Percentiles rank a stretch among this genome's conserved stretches.
These are phyloP conservation scores for Colletotrichum abscissum DNA, from an alignment of 2,329 filamentous ascomycete genomes.

Conservation along the genomic window DNA sequence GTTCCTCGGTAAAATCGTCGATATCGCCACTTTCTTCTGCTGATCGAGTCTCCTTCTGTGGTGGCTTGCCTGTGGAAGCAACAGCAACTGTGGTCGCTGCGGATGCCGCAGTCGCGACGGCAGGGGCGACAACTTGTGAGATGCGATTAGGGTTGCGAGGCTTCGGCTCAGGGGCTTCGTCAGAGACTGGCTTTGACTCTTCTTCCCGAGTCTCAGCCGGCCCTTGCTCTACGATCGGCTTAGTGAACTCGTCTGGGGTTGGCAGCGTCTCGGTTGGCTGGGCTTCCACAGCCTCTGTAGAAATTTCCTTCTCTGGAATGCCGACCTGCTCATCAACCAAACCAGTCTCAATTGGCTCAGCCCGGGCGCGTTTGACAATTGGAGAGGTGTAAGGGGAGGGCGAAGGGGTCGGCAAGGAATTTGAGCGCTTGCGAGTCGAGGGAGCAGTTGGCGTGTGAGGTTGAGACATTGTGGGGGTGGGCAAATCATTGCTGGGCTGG, in stretches of 20 bases:
- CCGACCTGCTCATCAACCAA: constrained; percentile 1
- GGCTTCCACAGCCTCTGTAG: constrained; percentile 20
- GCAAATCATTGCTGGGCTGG: constrained; percentile 41
- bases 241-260: background rate
- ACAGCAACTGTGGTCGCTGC: constrained; percentile 11
- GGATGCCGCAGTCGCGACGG: constrained; percentile 5
- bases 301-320: constrained; percentile 23
- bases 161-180: constrained; percentile 22
- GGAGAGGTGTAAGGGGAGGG: constrained; percentile 40
- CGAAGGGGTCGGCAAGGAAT: constrained; percentile 58
- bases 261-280: background rate
- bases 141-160: constrained; percentile 33
- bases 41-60: background rate
- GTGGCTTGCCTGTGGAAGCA: background rate
- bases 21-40: constrained; percentile 59
- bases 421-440: constrained; percentile 56
- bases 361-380: constrained; percentile 27
- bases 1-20: constrained; percentile 62
- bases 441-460: constrained; percentile 48
- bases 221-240: background rate
- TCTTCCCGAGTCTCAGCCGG: background rate
- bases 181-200: background rate
- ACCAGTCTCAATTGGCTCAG: constrained; percentile 9
- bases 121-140: constrained; percentile 13
- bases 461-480: constrained; percentile 47